Evolutionary conservation across 2,329 filamentous ascomycete species (phyloP), one percentile per base, ranked within the genome.

Genomic region (Xylariales sp.): DNA sequence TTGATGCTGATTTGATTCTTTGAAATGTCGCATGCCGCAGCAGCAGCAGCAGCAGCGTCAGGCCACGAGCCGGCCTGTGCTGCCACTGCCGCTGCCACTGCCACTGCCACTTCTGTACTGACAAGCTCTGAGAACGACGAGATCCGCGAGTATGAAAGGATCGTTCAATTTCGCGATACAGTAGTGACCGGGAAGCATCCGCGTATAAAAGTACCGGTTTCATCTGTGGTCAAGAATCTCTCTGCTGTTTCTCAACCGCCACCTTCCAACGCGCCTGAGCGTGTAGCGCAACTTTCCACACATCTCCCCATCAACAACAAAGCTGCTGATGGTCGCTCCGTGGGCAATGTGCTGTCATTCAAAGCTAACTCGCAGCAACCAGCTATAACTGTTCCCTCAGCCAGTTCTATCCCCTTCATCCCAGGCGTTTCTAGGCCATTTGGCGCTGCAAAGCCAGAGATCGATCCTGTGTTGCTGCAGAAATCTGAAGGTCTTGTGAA

Each of bases 401-500:
- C 72, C 64, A 61, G 58, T 16, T 62, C 73, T 63, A 67, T 77
- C 65, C 71, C 77, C 68, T 75, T 76, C 71, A 74, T 79, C 57
- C 75, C 79, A 70, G 80, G 78, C 75, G 74, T 80, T 69, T 73
- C 79, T 73, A 79, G 77, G 71, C 70, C 81, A 74, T 81, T 81
- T 68, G 84, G 82, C 75, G 80, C 85, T 72, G 81, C 82, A 67
- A 87, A 85, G 71, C 88, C 89, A 68, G 90, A 91, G 79, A 92
- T 96, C 81, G 89, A 97, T 79, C 93, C 93, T 57, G 89, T 97
- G 69, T 85, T 97, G 73, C 85, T 97, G 79, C 91, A 93, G 77
- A 97, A 97, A 80, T 94, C 94, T 73, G 91, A 93, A 77, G 89
- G 93, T 77, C 84, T 97, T 73, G 89, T 96, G 77, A 91, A 89